A percentile compares a stretch with the other conserved stretches of the same genome.
Conservation (phyloP, 2,329 filamentous ascomycete species). For the Aspergillus latus region DNA sequence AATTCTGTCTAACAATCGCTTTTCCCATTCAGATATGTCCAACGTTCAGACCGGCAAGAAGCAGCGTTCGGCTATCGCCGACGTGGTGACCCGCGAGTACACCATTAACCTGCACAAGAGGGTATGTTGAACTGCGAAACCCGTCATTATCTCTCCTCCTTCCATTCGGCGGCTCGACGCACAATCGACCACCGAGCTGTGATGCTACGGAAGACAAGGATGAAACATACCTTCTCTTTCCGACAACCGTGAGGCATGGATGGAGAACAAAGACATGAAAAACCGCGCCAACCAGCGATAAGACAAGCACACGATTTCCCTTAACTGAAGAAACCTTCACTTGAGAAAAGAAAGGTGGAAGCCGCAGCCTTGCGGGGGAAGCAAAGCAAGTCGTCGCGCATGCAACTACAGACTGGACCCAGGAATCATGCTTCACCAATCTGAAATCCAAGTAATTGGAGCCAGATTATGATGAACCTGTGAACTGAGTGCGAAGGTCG, state of each 20-base stretch:
- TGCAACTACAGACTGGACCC: neutral
- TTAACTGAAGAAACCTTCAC: neutral
- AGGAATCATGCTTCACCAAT: neutral
- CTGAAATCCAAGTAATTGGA: slow-evolving; percentile 14
- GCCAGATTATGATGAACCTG: neutral
- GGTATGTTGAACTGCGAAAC: slow-evolving; percentile 61
- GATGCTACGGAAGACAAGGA: slow-evolving; percentile 19
- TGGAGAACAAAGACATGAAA: slow-evolving; percentile 31
- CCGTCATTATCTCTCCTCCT: neutral
- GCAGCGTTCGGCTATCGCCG: slow-evolving; percentile 90
- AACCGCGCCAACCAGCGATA: neutral
- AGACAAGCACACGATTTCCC: slow-evolving; percentile 8
- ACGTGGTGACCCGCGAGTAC: slow-evolving; percentile 99
- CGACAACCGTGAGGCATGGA: slow-evolving; percentile 29
- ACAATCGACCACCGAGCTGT: slow-evolving; percentile 14
- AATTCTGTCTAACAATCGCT: slow-evolving; percentile 9
- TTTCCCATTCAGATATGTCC: slow-evolving; percentile 60
- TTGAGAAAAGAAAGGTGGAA: slow-evolving; percentile 3
- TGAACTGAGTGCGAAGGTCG: neutral
- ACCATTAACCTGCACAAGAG: slow-evolving; percentile 99
- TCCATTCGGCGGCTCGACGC: slow-evolving; percentile 13
- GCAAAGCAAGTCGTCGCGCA: slow-evolving; percentile 1
- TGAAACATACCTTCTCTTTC: slow-evolving; percentile 15
- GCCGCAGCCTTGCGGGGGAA: slow-evolving; percentile 2
- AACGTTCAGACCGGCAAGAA: slow-evolving; percentile 68